phyloP scores from a whole-genome alignment of 305 asterid genomes.

The Fraxinus platypoda region DNA sequence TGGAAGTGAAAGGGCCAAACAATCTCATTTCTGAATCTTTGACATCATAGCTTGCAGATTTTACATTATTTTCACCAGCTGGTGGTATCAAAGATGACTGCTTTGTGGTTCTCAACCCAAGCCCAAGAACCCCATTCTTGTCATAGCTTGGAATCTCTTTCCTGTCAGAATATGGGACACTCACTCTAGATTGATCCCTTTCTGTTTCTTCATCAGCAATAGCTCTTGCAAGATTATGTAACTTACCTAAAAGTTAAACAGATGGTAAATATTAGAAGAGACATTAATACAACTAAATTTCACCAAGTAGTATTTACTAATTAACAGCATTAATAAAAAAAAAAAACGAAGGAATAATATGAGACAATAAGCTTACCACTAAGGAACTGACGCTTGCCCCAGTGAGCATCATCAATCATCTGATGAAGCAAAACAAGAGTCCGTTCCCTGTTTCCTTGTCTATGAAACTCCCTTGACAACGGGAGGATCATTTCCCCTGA shows the following conservation, averaged over 20 bases:
- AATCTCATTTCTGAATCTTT: conserved; percentile 76
- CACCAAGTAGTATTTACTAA: conserved; percentile 8
- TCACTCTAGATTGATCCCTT: conserved; percentile 62
- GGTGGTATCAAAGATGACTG: conserved; percentile 44
- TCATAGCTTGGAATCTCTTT: conserved; percentile 51
- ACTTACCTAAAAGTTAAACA: conserved; percentile 66
- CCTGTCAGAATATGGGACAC: conserved; percentile 60
- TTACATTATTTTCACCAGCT: conserved; percentile 55
- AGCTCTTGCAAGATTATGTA: conserved; percentile 97
- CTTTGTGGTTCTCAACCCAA: conserved; percentile 74
- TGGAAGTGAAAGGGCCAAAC: conserved; percentile 78
- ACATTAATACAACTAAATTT: conserved; percentile 14
- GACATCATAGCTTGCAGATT: conserved; percentile 67
- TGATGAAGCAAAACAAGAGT: conserved; percentile 96
- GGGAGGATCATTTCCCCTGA: conserved; percentile 68
- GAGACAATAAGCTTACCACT: conserved; percentile 53
- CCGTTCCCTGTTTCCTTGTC: conserved; percentile 91
- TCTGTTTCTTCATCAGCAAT: conserved; percentile 92
- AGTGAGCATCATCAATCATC: conserved; percentile 99
- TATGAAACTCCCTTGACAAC: conserved; percentile 61
- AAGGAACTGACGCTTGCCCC: conserved; percentile 96
- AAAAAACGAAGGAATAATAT: conserved; percentile 22
- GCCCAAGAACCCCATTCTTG: conserved; percentile 77
- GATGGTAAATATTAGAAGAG: conserved; percentile 19
- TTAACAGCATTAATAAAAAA: conserved; percentile 17